Percentiles rank a stretch among this genome's conserved stretches.
These are phyloP conservation scores for Pinus tabuliformis DNA, from an alignment of 75 land plant species.

Conservation along the genomic window DNA sequence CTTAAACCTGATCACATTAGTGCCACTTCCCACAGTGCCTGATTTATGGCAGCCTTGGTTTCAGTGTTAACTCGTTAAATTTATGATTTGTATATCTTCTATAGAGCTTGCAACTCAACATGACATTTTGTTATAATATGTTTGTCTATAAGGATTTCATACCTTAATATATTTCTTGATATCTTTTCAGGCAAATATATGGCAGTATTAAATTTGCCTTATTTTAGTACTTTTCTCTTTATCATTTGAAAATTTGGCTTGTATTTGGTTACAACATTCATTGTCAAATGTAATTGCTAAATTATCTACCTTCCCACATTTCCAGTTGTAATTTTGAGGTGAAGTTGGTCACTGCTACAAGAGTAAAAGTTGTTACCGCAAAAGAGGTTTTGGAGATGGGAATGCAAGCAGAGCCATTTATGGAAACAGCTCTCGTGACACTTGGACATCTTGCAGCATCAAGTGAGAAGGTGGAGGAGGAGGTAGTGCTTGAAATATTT, in stretches of 20 bases:
- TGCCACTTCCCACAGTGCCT: too few relatives aligned
- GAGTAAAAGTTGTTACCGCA: slow-evolving; percentile 51
- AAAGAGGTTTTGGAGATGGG: slow-evolving; percentile 53
- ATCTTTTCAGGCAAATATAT: background rate
- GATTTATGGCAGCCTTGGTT: too few relatives aligned
- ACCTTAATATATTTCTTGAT: background rate
- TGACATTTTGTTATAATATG: background rate
- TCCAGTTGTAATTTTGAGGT: slow-evolving; percentile 75
- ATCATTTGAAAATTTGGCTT: background rate
- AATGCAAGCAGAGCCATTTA: slow-evolving; percentile 25
- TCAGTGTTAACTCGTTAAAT: too few relatives aligned
- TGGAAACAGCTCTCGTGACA: slow-evolving; percentile 81
- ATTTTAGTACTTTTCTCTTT: background rate
- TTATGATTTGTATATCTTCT: background rate
- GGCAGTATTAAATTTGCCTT: background rate
- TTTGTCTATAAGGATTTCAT: background rate
- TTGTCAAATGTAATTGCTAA: background rate
- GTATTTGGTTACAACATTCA: background rate
- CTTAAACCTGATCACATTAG: too few relatives aligned
- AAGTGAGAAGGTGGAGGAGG: slow-evolving; percentile 78
- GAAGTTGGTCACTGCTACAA: slow-evolving; percentile 46
- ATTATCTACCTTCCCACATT: background rate
- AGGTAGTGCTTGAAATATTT: slow-evolving; percentile 40
- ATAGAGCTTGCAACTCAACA: background rate
- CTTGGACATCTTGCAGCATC: slow-evolving; percentile 68